These are phyloP conservation scores for Calonectria henricotiae DNA, from an alignment of 2,329 filamentous ascomycete species.

Conservation along the genomic window DNA sequence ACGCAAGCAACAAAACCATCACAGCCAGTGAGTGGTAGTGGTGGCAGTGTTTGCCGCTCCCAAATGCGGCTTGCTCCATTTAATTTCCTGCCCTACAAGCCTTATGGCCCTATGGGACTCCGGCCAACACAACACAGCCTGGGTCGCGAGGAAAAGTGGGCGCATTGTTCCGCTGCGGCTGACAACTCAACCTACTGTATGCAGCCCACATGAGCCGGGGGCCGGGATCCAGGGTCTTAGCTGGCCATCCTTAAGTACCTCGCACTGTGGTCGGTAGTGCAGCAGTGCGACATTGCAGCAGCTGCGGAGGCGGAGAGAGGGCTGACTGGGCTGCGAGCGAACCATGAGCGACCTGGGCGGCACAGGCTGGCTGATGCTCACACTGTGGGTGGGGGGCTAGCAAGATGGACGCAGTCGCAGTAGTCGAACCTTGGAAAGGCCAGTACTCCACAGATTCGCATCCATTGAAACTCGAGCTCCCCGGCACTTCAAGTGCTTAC, in stretches of 20 bases:
- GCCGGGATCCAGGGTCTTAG: constrained; percentile 14
- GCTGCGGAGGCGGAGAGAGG: neutral
- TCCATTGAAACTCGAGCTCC: constrained; percentile 13
- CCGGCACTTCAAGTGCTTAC: constrained; percentile 13
- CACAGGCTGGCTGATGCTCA: neutral
- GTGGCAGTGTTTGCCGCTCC: constrained; percentile 29
- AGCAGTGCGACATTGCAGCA: too few relatives aligned
- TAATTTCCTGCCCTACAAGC: constrained; percentile 39
- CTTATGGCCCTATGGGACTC: constrained; percentile 37
- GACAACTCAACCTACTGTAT: constrained; percentile 27
- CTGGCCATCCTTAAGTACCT: neutral
- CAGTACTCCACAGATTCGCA: constrained; percentile 10
- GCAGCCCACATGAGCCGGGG: constrained; percentile 2
- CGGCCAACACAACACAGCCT: constrained; percentile 9
- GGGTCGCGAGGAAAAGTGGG: constrained; percentile 14
- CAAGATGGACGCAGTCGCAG: constrained; percentile 24
- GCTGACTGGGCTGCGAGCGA: neutral
- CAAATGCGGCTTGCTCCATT: constrained; percentile 21
- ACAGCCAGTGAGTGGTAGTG: constrained; percentile 10
- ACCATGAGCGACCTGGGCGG: neutral
- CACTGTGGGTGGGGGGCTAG: neutral
- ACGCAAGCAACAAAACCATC: neutral
- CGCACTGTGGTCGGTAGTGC: neutral
- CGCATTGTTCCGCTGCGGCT: constrained; percentile 32
- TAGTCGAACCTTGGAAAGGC: constrained; percentile 3